These are phyloP conservation scores for Wickerhamomyces sydowiorum DNA, from an alignment of 805 yeast genomes.

Conservation along the genomic window DNA sequence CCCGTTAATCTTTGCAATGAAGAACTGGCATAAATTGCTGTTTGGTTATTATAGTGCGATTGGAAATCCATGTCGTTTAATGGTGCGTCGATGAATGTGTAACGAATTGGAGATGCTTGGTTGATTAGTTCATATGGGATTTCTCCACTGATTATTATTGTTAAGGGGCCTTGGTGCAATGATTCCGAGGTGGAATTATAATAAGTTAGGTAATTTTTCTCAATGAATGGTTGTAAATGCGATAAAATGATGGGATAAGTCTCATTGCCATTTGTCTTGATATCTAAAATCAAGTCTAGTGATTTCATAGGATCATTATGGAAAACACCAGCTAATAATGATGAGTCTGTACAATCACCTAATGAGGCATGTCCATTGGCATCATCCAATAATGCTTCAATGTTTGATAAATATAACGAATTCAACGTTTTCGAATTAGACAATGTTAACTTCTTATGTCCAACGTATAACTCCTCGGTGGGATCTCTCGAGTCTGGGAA, in stretches of 20 bases:
- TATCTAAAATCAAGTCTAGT: slow-evolving; percentile 56
- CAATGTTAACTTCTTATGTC: slow-evolving; percentile 50
- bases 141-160: slow-evolving; percentile 63
- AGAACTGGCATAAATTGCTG: slow-evolving; percentile 36
- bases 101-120: slow-evolving; percentile 3
- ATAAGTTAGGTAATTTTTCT: slow-evolving; percentile 43
- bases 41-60: slow-evolving; percentile 8
- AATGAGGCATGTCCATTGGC: slow-evolving; percentile 32
- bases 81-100: slow-evolving; percentile 36
- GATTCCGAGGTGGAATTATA: slow-evolving; percentile 31
- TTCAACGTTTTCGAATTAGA: slow-evolving; percentile 38
- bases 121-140: slow-evolving; percentile 40
- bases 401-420: slow-evolving; percentile 46
- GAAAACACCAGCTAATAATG: slow-evolving; percentile 14
- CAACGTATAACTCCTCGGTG: slow-evolving; percentile 44
- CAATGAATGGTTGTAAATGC: slow-evolving; percentile 41
- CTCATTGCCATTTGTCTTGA: slow-evolving; percentile 43
- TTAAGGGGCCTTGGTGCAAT: slow-evolving; percentile 46
- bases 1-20: slow-evolving; percentile 28
- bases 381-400: slow-evolving; percentile 39
- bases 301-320: slow-evolving; percentile 41
- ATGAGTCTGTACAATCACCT: no score
- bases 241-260: slow-evolving; percentile 42
- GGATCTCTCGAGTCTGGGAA: slow-evolving; percentile 7
- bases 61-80: slow-evolving; percentile 21